phyloP scores from a whole-genome alignment of 441 rosid genomes.

The Gossypium schwendimanii region DNA sequence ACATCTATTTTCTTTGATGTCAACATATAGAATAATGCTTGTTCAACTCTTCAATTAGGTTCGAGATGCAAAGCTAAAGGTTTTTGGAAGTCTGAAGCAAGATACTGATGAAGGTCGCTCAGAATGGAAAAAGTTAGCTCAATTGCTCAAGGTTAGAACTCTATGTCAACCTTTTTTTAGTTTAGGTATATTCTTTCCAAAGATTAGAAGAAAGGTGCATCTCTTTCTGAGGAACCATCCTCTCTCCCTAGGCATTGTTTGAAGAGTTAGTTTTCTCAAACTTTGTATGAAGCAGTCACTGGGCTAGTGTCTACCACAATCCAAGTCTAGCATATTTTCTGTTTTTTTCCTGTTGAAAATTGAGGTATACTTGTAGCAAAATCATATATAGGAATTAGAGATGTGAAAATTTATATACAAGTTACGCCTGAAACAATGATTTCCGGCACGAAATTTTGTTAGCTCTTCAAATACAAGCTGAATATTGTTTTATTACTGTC shows the following conservation, averaged over 20 bases:
- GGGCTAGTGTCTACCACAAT: not conserved
- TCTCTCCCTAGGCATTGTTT: not conserved
- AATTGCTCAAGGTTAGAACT: slow-evolving; percentile 57
- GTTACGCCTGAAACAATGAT: not conserved
- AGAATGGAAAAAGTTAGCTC: slow-evolving; percentile 72
- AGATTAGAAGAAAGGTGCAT: not conserved
- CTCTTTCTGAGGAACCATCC: not conserved
- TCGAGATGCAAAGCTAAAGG: slow-evolving; percentile 75
- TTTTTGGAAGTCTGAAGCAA: slow-evolving; percentile 66
- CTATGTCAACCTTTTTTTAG: not conserved
- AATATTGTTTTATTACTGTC: not conserved
- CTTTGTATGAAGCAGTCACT: not conserved
- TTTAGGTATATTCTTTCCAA: not conserved
- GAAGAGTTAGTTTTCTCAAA: not conserved
- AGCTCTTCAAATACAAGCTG: not conserved
- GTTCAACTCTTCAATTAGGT: slow-evolving; percentile 40
- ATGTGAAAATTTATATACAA: not conserved
- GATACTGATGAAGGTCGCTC: slow-evolving; percentile 62
- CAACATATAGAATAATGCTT: slow-evolving; percentile 12
- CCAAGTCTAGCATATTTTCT: not conserved
- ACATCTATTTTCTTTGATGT: slow-evolving; percentile 15
- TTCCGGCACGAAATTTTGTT: not conserved
- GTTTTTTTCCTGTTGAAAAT: not conserved
- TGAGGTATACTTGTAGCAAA: not conserved
- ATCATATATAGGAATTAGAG: not conserved